These are phyloP conservation scores for Aureobasidium lini DNA, from an alignment of 2,329 filamentous ascomycete genomes.

Conservation along the genomic window DNA sequence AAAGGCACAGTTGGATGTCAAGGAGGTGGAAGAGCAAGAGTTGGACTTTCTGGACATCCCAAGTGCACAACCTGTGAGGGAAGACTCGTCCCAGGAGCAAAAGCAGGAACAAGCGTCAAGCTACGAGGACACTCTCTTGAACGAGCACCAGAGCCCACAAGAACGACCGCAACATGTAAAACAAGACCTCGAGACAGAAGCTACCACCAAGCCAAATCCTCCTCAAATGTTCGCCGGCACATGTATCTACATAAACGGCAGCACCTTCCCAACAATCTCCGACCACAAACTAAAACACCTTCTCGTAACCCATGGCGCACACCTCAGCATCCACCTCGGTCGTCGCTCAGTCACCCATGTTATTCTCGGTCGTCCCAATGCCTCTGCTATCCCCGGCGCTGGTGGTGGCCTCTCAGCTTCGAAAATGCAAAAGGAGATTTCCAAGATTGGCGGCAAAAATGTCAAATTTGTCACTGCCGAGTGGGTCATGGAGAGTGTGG, in stretches of 20 bases:
- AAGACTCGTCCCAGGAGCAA: background rate
- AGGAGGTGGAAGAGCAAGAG: constrained; percentile 14
- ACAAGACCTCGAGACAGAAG: background rate
- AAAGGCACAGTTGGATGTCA: constrained; percentile 18
- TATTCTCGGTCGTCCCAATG: constrained; percentile 59
- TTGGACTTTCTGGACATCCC: constrained; percentile 4
- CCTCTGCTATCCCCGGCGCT: constrained; percentile 38
- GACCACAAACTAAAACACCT: constrained; percentile 80
- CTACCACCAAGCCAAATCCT: background rate
- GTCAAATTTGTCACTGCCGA: constrained; percentile 75
- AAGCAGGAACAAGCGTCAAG: background rate
- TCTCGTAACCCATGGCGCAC: constrained; percentile 66
- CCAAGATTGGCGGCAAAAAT: constrained; percentile 56
- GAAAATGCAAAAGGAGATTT: constrained; percentile 78
- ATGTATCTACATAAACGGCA: constrained; percentile 80
- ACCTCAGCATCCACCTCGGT: constrained; percentile 61
- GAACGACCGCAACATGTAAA: background rate
- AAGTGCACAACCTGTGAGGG: background rate
- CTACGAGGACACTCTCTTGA: background rate
- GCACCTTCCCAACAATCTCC: constrained; percentile 70
- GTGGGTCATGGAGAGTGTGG: constrained; percentile 82
- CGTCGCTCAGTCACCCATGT: constrained; percentile 77
- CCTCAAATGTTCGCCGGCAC: constrained; percentile 53
- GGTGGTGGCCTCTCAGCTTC: constrained; percentile 68
- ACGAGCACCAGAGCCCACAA: background rate